Percentiles rank a stretch among this genome's conserved stretches.
These are phyloP conservation scores for Russula olivacea DNA, from an alignment of 768 basidiomycete species.

Conservation along the genomic window DNA sequence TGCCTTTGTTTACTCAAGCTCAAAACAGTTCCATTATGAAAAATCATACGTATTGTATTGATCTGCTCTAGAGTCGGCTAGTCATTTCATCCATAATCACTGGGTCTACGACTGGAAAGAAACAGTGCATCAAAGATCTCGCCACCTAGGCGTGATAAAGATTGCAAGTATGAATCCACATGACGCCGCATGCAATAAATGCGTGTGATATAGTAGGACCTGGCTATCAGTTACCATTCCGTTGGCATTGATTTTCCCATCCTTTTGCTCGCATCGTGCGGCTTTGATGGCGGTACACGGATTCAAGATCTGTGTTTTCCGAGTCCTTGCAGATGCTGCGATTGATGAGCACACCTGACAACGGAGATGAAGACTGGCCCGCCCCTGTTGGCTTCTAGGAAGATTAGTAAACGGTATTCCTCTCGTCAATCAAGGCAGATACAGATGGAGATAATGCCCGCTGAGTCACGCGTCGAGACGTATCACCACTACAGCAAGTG, in stretches of 20 bases:
- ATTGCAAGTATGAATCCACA: neutral
- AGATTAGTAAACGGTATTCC: neutral
- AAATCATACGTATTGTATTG: neutral
- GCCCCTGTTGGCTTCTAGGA: neutral
- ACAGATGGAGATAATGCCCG: neutral
- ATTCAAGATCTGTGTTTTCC: neutral
- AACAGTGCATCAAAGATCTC: no score
- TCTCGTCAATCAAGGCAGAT: neutral
- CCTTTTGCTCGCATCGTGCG: neutral
- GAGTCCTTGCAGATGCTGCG: neutral
- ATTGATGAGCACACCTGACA: neutral
- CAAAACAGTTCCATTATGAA: slow-evolving; percentile 18
- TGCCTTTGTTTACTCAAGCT: slow-evolving; percentile 9
- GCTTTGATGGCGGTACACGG: neutral
- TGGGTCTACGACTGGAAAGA: no score
- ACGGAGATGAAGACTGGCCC: slow-evolving; percentile 1
- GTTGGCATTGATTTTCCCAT: neutral
- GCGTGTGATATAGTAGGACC: neutral
- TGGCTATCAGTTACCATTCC: neutral
- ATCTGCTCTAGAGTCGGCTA: no score
- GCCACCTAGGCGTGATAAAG: neutral
- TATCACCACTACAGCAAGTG: neutral
- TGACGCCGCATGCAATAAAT: neutral
- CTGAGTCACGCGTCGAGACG: neutral
- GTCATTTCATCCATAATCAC: no score